A percentile compares a stretch with the other conserved stretches of the same genome.
These are phyloP conservation scores for Suhomyces canberraensis DNA, from an alignment of 805 yeast genomes.

Conservation along the genomic window DNA sequence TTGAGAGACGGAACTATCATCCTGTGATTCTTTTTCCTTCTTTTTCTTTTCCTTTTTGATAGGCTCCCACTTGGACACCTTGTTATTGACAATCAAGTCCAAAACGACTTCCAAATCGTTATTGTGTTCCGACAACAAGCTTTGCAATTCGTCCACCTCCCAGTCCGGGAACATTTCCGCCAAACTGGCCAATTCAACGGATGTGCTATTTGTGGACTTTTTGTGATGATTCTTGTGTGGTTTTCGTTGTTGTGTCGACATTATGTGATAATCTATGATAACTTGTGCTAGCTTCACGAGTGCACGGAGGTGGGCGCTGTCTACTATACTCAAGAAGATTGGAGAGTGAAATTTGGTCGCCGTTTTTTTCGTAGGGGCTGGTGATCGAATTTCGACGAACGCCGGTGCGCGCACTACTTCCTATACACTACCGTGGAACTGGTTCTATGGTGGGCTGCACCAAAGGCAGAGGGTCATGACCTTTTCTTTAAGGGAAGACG, in stretches of 20 bases:
- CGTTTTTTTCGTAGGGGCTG: constrained; percentile 7
- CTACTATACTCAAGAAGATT: constrained; percentile 3
- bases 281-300: constrained; percentile 6
- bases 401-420: constrained; percentile 4
- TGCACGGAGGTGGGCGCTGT: constrained; percentile 2
- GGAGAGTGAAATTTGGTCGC: constrained; percentile 1
- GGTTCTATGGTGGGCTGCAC: too few relatives aligned
- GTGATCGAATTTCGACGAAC: constrained; percentile 6
- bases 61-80: constrained; percentile 91
- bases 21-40: constrained; percentile 16
- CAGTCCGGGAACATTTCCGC: constrained; percentile 92
- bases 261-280: constrained; percentile 7
- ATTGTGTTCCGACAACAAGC: constrained; percentile 69
- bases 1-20: constrained; percentile 9
- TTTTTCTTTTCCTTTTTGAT: constrained; percentile 66
- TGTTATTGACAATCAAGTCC: constrained; percentile 85
- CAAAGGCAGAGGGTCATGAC: too few relatives aligned
- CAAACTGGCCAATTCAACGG: constrained; percentile 50
- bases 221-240: constrained; percentile 47
- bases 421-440: too few relatives aligned
- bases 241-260: constrained; percentile 36
- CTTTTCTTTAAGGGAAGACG: too few relatives aligned
- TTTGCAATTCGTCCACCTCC: constrained; percentile 78
- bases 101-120: constrained; percentile 76
- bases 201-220: constrained; percentile 26